Base-by-base conservation (phyloP, 306 rosid genomes). In the Dalbergia oliveri region DNA sequence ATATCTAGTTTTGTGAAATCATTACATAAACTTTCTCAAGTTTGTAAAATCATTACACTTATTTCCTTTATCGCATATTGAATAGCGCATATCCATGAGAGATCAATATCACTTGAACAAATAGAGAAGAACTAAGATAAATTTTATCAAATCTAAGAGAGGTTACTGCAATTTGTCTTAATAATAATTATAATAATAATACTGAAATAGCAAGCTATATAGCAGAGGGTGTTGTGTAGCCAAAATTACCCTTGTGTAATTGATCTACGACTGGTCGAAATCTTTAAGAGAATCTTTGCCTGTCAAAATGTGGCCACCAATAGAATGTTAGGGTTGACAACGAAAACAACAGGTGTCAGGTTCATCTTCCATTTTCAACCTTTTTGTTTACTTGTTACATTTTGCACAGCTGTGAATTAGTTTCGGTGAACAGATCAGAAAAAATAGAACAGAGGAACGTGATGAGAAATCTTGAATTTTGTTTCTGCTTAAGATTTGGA, bases 271-370 rank as follows among this genome's bases (percentile, higher is more conserved):
- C 85, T 79, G 58, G 97, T 89, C 91, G 65, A 83, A 77, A 57
- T 89, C 93, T 80, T 31, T 58, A 54, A 73, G 75, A 88, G 91
- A 87, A 88, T 91, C 92, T 89, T 79, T 85, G 75, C 81, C 92
- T 85, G 90, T 82, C 89, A 77, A 76, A 89, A 83, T 41, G 57
- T 85, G 92, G 79, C 87, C 92, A 88, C 92, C 88, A 86, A 67
- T 83, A 66, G 83, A 83, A 79, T 77, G 87, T 81, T 82, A 77
- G 85, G 77, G 84, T 89, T 91, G 86, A 89, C 87, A 82, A 85
- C 43, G 79, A 84, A 79, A 85, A 84, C 69, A 84, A 75, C 76
- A 86, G 77, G 57, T 63, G 87, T 74, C 88, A 81, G 87, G 69
- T 69, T 85, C 80, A 69, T 86, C 89, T 76, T 72, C 85, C 72